Percentiles rank a stretch among this genome's conserved stretches.
Conservation (phyloP, 495 filamentous ascomycete genomes). For the Viridothelium virens region DNA sequence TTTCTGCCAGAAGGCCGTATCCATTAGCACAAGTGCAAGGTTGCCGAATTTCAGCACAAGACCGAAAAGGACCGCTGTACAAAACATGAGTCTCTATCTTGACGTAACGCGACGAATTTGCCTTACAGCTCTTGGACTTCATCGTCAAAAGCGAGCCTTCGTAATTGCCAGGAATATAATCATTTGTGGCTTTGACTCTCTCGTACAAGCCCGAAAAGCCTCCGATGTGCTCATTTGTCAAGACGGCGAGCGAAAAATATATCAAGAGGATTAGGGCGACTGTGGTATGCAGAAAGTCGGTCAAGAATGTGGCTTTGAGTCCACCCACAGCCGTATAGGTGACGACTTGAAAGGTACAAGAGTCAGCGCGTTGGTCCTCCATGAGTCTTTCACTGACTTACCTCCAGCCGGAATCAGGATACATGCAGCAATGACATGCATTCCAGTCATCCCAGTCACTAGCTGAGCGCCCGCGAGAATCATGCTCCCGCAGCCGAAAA, state of each 20-base stretch:
- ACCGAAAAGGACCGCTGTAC: conserved; percentile 21
- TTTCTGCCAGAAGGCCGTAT: conserved; percentile 44
- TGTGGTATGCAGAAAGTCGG: conserved; percentile 22
- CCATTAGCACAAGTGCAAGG: conserved; percentile 33
- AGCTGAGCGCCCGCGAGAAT: conserved; percentile 39
- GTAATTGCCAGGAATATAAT: conserved; percentile 23
- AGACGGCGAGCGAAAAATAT: conserved; percentile 36
- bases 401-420: conserved; percentile 40
- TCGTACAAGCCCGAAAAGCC: conserved; percentile 24
- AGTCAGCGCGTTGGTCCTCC: not conserved
- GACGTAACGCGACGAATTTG: not conserved
- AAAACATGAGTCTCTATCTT: not conserved
- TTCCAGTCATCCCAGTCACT: conserved; percentile 39
- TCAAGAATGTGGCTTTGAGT: conserved; percentile 42
- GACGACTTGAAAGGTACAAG: conserved; percentile 11
- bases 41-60: conserved; percentile 26
- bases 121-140: conserved; percentile 21
- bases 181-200: conserved; percentile 20
- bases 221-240: conserved; percentile 22
- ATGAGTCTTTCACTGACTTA: not conserved
- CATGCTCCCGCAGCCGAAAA: conserved; percentile 42
- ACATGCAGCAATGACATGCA: conserved; percentile 42
- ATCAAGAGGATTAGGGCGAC: conserved; percentile 37
- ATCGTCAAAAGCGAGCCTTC: conserved; percentile 26
- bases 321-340: conserved; percentile 43